Conservation (phyloP, 148 eudicot species). For the Drosera capensis region DNA sequence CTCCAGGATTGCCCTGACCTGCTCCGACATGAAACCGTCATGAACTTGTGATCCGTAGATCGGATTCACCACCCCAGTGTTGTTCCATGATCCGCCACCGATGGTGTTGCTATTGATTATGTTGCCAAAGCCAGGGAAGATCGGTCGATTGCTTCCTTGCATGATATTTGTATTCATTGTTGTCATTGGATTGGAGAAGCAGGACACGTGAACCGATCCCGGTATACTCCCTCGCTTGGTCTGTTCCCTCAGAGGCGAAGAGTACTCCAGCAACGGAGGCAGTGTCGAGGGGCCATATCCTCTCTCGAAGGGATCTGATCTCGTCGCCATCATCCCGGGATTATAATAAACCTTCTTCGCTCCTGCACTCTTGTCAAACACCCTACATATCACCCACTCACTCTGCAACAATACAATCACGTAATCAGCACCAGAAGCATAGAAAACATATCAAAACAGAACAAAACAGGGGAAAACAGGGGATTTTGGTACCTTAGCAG, state of each 20-base stretch:
- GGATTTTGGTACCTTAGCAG: constrained; percentile 7
- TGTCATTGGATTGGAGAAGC: constrained; percentile 40
- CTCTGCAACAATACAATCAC: constrained; percentile 7
- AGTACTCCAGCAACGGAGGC: constrained; percentile 32
- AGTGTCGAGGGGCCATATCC: constrained; percentile 7
- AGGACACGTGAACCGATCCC: constrained; percentile 32
- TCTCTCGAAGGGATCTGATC: not conserved
- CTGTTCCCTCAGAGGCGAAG: constrained; percentile 8
- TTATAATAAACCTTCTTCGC: constrained; percentile 15
- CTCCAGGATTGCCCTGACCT: constrained; percentile 19
- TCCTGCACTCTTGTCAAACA: constrained; percentile 18
- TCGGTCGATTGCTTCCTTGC: constrained; percentile 7
- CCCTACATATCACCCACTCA: constrained; percentile 32
- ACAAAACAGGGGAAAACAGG: not conserved
- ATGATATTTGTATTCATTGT: not conserved
- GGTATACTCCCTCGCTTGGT: constrained; percentile 5
- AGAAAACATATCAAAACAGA: not conserved
- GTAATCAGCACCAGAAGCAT: not conserved
- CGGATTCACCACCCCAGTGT: not conserved
- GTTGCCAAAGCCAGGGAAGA: constrained; percentile 2
- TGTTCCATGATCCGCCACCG: no score
- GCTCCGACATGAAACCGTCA: constrained; percentile 17
- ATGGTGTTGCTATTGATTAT: not conserved
- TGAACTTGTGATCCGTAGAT: constrained; percentile 9
- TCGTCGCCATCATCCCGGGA: not conserved